Conservation (phyloP, 371 early-diverging fungal genomes). For the Mucor ambiguus region DNA sequence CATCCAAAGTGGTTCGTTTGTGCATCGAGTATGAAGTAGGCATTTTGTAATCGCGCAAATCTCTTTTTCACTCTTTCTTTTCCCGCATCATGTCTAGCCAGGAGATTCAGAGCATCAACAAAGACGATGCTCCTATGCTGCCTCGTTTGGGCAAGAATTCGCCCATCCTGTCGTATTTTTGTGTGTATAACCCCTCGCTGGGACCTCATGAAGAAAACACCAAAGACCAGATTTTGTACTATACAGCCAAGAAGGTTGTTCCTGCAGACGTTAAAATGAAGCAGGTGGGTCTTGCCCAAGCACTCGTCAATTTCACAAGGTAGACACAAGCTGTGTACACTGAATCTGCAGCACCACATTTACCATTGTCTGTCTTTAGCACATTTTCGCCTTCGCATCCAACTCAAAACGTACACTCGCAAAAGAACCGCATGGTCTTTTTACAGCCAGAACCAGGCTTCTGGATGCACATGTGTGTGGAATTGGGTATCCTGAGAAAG, state of each 20-base stretch:
- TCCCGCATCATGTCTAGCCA: constrained; percentile 5
- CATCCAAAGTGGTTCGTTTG: too few relatives aligned
- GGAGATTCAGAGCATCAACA: constrained; percentile 12
- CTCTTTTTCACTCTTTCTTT: neutral
- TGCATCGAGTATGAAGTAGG: too few relatives aligned
- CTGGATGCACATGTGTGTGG: constrained; percentile 77
- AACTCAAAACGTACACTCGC: constrained; percentile 72
- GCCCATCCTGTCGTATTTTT: constrained; percentile 66
- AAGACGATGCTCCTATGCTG: neutral
- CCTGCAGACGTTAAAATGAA: constrained; percentile 80
- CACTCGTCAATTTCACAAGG: constrained; percentile 78
- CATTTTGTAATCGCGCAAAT: neutral
- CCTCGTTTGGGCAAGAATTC: constrained; percentile 42
- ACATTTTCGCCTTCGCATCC: constrained; percentile 67
- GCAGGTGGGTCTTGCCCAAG: constrained; percentile 83
- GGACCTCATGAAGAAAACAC: constrained; percentile 71
- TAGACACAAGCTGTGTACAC: constrained; percentile 30
- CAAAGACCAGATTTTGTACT: constrained; percentile 80
- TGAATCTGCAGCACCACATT: neutral
- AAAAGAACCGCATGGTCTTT: constrained; percentile 71
- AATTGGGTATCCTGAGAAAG: constrained; percentile 55
- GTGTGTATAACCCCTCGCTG: constrained; percentile 77
- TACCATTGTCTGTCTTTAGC: constrained; percentile 33
- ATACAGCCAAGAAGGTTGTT: constrained; percentile 69
- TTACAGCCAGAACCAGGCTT: constrained; percentile 73